These are phyloP conservation scores for Alnus rubra DNA, from an alignment of 306 rosid species.

Conservation along the genomic window DNA sequence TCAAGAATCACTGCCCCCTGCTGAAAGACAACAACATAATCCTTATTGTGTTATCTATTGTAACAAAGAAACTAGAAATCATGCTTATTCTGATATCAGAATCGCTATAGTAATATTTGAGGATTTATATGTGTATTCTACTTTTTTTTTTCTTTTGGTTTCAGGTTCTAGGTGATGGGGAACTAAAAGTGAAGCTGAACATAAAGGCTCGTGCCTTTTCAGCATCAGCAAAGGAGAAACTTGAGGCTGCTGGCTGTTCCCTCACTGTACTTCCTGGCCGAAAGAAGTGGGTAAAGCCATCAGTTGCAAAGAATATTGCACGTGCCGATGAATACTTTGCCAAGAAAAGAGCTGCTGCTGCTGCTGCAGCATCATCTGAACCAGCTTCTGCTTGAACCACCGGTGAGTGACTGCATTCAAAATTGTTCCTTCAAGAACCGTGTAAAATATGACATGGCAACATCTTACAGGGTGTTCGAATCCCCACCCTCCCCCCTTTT, in stretches of 20 bases:
- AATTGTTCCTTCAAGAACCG: conserved; percentile 25
- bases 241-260: conserved; percentile 78
- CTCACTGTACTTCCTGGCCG: conserved; percentile 85
- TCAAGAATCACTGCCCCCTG: neutral
- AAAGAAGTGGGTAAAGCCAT: conserved; percentile 96
- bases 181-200: conserved; percentile 69
- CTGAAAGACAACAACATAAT: neutral
- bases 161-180: conserved; percentile 87
- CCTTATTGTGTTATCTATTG: neutral
- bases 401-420: neutral
- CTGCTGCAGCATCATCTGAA: conserved; percentile 40
- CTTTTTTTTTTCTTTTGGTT: conserved; percentile 20
- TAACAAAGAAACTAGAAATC: neutral
- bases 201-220: conserved; percentile 89
- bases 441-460: conserved; percentile 25
- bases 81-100: neutral
- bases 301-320: conserved; percentile 87
- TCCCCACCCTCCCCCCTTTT: conserved; percentile 12
- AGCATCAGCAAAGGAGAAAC: conserved; percentile 83
- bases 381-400: conserved; percentile 42
- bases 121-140: neutral
- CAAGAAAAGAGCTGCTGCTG: conserved; percentile 71
- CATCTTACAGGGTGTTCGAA: conserved; percentile 21
- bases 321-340: conserved; percentile 97
- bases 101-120: neutral